A percentile compares a stretch with the other conserved stretches of the same genome.
phyloP scores from a whole-genome alignment of 257 asterid genomes.

The Forsythia suspensa region DNA sequence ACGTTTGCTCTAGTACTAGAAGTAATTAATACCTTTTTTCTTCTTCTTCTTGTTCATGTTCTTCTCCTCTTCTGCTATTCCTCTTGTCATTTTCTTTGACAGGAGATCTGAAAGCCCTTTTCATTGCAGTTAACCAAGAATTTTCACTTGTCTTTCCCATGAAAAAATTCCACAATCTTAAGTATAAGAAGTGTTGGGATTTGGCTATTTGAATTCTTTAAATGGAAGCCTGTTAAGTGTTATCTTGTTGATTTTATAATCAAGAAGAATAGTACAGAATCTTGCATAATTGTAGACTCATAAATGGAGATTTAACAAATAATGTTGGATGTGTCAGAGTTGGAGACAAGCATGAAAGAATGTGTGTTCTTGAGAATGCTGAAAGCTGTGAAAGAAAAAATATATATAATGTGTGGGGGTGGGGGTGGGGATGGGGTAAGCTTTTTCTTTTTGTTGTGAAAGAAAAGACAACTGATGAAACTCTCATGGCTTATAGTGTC shows the following conservation, averaged over 20 bases:
- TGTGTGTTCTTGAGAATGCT: conserved; percentile 46
- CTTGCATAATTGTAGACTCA: too few relatives aligned
- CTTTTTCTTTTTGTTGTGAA: neutral
- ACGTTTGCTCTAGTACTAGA: neutral
- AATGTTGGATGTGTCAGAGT: conserved; percentile 20
- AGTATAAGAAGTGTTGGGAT: neutral
- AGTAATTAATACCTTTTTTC: conserved; percentile 50
- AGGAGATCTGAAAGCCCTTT: conserved; percentile 78
- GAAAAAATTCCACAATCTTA: neutral
- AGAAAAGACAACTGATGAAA: conserved; percentile 12
- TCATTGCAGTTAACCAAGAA: conserved; percentile 73
- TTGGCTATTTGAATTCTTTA: neutral
- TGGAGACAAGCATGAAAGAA: conserved; percentile 42
- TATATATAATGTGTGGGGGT: neutral
- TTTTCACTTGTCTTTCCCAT: conserved; percentile 67
- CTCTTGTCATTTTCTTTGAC: conserved; percentile 37
- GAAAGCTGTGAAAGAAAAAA: conserved; percentile 51
- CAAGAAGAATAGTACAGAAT: conserved; percentile 9
- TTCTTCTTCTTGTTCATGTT: conserved; percentile 45
- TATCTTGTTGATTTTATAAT: neutral
- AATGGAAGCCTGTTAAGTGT: neutral
- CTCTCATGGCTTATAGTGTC: conserved; percentile 15
- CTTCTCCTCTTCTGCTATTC: conserved; percentile 40
- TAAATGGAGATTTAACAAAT: neutral
- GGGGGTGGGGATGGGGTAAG: neutral